Evolutionary conservation across 768 basidiomycete genomes (phyloP).

Genomic region (Calvatia gigantea): DNA sequence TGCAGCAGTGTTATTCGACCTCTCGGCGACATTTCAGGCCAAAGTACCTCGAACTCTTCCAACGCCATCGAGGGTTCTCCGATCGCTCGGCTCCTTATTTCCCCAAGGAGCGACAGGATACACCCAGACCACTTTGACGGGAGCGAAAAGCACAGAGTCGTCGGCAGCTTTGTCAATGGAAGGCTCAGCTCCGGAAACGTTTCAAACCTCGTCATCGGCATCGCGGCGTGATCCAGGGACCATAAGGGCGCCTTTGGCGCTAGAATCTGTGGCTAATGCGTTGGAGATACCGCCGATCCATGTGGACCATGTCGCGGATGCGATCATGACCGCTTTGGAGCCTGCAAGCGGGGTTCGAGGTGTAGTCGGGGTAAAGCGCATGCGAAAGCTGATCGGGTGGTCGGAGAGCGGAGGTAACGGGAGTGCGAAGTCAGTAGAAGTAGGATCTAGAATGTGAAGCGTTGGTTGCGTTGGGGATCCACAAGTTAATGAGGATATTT

Average conservation of each 20-base stretch:
- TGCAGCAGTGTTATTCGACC: constrained; percentile 76
- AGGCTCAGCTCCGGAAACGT: background rate
- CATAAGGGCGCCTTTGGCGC: constrained; percentile 31
- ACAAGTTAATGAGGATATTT: background rate
- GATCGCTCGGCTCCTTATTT: constrained; percentile 38
- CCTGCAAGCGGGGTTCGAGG: constrained; percentile 49
- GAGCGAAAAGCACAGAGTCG: constrained; percentile 1
- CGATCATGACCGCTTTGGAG: constrained; percentile 65
- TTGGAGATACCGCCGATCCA: constrained; percentile 89
- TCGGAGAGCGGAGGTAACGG: constrained; percentile 16
- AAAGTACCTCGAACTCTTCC: constrained; percentile 54
- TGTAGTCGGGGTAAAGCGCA: constrained; percentile 64
- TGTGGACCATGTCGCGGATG: constrained; percentile 91
- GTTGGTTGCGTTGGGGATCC: background rate
- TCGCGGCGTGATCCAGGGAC: constrained; percentile 26
- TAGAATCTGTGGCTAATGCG: constrained; percentile 73
- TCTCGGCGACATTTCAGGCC: constrained; percentile 71
- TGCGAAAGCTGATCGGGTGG: constrained; percentile 80
- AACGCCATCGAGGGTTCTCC: constrained; percentile 63
- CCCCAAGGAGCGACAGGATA: background rate
- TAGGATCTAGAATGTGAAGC: background rate
- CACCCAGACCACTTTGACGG: background rate
- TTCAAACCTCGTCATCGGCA: background rate
- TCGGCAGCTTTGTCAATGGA: background rate
- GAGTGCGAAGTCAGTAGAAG: background rate